A percentile compares a stretch with the other conserved stretches of the same genome.
phyloP scores from a whole-genome alignment of 441 rosid species.

The Gossypium davidsonii region DNA sequence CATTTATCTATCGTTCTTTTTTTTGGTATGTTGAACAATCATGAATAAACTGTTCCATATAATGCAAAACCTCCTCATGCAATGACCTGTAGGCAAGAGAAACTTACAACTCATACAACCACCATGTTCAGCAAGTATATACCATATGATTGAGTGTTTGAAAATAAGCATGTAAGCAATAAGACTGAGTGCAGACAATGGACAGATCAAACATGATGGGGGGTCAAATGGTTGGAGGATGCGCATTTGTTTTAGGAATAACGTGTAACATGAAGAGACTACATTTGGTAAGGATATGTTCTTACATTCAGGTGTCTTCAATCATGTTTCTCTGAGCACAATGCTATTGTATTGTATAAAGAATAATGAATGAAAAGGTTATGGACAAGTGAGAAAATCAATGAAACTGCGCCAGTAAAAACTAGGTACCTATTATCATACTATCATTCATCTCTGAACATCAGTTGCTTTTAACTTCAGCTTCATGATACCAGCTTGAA shows the following conservation, averaged over 20 bases:
- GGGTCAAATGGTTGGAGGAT: background rate
- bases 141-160: background rate
- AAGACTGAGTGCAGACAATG: background rate
- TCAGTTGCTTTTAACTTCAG: slow-evolving; percentile 59
- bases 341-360: background rate
- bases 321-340: background rate
- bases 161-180: background rate
- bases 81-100: background rate
- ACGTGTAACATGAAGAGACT: background rate
- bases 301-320: background rate
- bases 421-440: background rate
- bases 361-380: background rate
- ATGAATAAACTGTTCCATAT: background rate
- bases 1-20: background rate
- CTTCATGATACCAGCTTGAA: slow-evolving; percentile 81
- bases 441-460: slow-evolving; percentile 24
- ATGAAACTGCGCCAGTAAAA: background rate
- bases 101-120: background rate
- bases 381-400: background rate
- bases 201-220: background rate
- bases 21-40: background rate
- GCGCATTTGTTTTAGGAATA: background rate
- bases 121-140: background rate
- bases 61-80: background rate
- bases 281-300: background rate